phyloP scores from a whole-genome alignment of 106 monocot species.

The Amphibolis antarctica region DNA sequence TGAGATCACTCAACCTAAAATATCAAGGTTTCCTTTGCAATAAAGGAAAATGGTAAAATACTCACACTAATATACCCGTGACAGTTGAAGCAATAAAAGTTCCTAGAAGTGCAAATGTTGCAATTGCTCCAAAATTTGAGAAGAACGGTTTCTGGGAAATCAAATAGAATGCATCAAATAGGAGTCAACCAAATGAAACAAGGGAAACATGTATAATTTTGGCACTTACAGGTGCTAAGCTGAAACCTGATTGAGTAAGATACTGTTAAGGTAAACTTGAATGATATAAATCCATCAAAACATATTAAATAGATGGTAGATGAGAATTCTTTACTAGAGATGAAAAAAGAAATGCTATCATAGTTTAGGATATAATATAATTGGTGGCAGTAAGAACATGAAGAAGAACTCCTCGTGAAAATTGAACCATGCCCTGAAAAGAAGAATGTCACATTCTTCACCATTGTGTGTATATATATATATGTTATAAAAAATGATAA shows the following conservation, averaged over 20 bases:
- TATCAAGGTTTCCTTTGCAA: background rate
- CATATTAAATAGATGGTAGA: background rate
- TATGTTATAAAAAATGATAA: background rate
- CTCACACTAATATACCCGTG: constrained; percentile 92
- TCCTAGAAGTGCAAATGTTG: constrained; percentile 88
- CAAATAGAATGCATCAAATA: background rate
- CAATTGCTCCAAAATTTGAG: constrained; percentile 96
- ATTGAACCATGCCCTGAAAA: constrained; percentile 85
- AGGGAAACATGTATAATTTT: background rate
- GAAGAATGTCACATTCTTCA: background rate
- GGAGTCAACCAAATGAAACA: background rate
- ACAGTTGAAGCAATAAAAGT: constrained; percentile 88
- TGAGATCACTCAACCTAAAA: background rate
- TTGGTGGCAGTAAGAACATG: constrained; percentile 90
- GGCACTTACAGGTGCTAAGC: constrained; percentile 89
- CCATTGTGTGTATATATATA: constrained; percentile 3
- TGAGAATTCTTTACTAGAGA: background rate
- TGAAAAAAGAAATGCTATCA: background rate
- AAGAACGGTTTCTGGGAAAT: constrained; percentile 91
- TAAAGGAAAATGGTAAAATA: background rate
- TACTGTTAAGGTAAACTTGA: constrained; percentile 46
- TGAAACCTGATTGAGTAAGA: constrained; percentile 92
- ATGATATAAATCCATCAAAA: background rate
- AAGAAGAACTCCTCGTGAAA: constrained; percentile 99
- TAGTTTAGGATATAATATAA: constrained; percentile 93